Percentiles rank a stretch among this genome's conserved stretches.
Evolutionary conservation across 169 alveolate genomes (phyloP).

Genomic region (Plasmodium adleri): DNA sequence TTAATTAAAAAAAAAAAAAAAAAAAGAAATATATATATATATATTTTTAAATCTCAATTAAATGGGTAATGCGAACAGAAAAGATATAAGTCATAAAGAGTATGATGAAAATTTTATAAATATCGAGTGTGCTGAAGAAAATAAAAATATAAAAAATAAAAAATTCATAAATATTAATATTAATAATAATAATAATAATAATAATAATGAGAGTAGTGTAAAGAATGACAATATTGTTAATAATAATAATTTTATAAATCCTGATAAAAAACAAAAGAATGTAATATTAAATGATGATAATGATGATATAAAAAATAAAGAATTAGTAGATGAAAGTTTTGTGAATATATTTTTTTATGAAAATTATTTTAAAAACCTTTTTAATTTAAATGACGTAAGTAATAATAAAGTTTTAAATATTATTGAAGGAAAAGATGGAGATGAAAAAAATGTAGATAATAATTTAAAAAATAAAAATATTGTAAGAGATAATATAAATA

Average conservation of each 20-base stretch:
- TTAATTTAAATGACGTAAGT: constrained; percentile 16
- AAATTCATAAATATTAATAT: not conserved
- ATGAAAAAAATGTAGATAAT: not conserved
- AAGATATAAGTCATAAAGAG: constrained; percentile 14
- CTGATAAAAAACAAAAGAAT: not conserved
- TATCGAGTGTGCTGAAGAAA: constrained; percentile 13
- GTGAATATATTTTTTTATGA: constrained; percentile 33
- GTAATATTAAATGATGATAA: not conserved
- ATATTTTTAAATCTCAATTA: not conserved
- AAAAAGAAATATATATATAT: not conserved
- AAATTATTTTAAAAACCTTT: constrained; percentile 23
- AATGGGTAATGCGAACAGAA: constrained; percentile 56
- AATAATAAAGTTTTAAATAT: constrained; percentile 1
- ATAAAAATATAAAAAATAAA: not conserved
- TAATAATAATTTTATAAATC: not conserved
- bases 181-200: not conserved
- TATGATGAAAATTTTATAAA: constrained; percentile 19
- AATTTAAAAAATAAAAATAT: not conserved
- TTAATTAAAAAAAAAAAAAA: not conserved
- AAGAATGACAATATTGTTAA: not conserved
- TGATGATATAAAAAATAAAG: not conserved
- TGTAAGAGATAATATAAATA: not conserved
- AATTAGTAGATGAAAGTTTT: not conserved
- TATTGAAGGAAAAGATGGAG: not conserved
- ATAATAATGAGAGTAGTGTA: not conserved